Evolutionary conservation across 1,284 basidiomycete species (phyloP).

Genomic region (Fomitopsis pinicola): DNA sequence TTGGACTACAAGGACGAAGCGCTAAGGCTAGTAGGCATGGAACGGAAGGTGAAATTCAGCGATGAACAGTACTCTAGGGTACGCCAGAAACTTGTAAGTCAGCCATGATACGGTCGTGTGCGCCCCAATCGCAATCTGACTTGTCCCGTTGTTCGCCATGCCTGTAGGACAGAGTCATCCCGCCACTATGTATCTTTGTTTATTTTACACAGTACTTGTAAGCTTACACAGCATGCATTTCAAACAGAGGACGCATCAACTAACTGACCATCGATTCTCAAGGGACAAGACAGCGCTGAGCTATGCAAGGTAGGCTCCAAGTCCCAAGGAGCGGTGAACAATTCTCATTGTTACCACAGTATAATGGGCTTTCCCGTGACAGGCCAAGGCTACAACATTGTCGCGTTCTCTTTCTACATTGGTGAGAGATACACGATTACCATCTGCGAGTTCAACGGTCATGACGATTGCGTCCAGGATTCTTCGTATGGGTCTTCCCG

Average conservation of each 20-base stretch:
- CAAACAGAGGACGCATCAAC: background rate
- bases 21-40: slow-evolving; percentile 48
- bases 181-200: slow-evolving; percentile 56
- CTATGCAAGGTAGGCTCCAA: slow-evolving; percentile 46
- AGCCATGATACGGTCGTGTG: background rate
- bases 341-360: slow-evolving; percentile 23
- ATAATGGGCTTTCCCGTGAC: slow-evolving; percentile 65
- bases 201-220: slow-evolving; percentile 65
- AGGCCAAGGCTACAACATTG: slow-evolving; percentile 63
- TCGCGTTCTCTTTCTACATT: slow-evolving; percentile 63
- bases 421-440: slow-evolving; percentile 27
- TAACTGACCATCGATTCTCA: background rate
- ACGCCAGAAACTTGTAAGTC: slow-evolving; percentile 51
- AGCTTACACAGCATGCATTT: slow-evolving; percentile 9
- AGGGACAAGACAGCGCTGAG: slow-evolving; percentile 67
- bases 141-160: background rate
- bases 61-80: slow-evolving; percentile 55
- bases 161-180: slow-evolving; percentile 48
- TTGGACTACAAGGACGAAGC: slow-evolving; percentile 49
- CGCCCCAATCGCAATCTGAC: background rate
- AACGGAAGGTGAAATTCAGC: slow-evolving; percentile 46
- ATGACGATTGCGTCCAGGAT: slow-evolving; percentile 34
- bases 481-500: slow-evolving; percentile 62
- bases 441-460: background rate
- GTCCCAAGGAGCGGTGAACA: background rate